phyloP scores from a whole-genome alignment of 495 filamentous ascomycete genomes.

The Pyrenula aspistea region DNA sequence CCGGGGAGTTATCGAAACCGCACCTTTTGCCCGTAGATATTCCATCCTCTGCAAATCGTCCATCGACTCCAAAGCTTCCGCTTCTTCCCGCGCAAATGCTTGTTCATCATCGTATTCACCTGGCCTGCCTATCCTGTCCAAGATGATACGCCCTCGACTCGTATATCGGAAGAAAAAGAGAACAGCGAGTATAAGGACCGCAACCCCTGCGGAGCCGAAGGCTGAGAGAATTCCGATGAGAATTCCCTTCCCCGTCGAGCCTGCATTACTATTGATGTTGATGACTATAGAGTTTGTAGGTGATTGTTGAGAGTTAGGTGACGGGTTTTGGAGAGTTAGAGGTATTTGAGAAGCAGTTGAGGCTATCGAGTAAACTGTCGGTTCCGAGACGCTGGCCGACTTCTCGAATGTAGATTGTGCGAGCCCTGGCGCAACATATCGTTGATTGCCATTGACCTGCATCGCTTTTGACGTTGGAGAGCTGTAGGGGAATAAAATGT shows the following conservation, averaged over 20 bases:
- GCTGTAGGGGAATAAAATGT: no score
- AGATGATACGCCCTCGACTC: slow-evolving; percentile 72
- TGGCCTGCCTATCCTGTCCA: slow-evolving; percentile 86
- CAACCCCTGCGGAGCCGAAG: slow-evolving; percentile 81
- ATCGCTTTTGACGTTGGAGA: no score
- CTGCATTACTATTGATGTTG: slow-evolving; percentile 15
- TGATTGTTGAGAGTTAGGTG: neutral
- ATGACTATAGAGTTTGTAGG: slow-evolving; percentile 8
- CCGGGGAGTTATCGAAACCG: slow-evolving; percentile 6
- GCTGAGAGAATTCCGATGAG: slow-evolving; percentile 94
- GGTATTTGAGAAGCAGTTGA: neutral
- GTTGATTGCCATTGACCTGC: neutral
- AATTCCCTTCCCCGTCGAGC: slow-evolving; percentile 64
- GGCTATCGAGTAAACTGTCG: neutral
- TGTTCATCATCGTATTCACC: slow-evolving; percentile 98
- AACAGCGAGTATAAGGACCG: slow-evolving; percentile 66
- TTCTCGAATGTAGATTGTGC: neutral
- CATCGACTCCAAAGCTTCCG: slow-evolving; percentile 88
- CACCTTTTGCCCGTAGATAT: slow-evolving; percentile 93
- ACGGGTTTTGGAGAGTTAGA: neutral
- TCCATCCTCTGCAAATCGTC: slow-evolving; percentile 84
- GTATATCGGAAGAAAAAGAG: slow-evolving; percentile 96
- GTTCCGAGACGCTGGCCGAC: neutral
- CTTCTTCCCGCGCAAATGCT: slow-evolving; percentile 81
- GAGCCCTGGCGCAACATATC: neutral